These are phyloP conservation scores for Linnemannia elongata DNA, from an alignment of 192 early-diverging fungal species.

Conservation along the genomic window DNA sequence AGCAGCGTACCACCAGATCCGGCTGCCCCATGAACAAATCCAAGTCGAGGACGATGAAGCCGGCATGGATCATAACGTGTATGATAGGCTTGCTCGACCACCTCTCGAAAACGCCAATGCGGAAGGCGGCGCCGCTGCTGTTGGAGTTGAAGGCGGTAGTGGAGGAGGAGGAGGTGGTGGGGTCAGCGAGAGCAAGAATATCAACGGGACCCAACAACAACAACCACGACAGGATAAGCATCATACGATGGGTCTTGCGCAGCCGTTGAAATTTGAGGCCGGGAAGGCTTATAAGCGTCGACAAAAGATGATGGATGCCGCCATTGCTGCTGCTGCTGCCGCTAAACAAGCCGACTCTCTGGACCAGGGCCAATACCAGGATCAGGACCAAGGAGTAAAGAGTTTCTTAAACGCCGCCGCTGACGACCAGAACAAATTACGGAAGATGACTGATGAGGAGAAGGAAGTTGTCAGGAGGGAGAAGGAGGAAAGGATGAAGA, in stretches of 20 bases:
- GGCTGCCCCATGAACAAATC: neutral
- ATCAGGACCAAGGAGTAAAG: neutral
- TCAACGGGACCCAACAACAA: neutral
- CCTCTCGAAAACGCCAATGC: neutral
- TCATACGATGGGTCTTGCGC: neutral
- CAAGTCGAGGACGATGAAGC: neutral
- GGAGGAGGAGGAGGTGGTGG: too few species aligned
- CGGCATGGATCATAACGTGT: neutral
- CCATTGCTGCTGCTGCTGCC: neutral
- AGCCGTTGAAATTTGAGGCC: neutral
- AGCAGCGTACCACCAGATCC: neutral
- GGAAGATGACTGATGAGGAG: neutral
- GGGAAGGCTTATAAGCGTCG: neutral
- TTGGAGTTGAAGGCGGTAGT: too few species aligned
- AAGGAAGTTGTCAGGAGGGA: neutral
- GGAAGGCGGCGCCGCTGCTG: too few species aligned
- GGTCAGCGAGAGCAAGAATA: too few species aligned
- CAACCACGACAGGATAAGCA: neutral
- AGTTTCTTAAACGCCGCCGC: too few species aligned
- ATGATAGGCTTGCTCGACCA: neutral
- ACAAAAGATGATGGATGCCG: neutral
- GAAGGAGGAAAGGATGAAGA: neutral
- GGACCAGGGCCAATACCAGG: too few species aligned
- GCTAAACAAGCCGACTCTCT: neutral
- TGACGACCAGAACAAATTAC: neutral